Conservation (phyloP, 2,329 filamentous ascomycete species). For the Fusarium gaditjirri region DNA sequence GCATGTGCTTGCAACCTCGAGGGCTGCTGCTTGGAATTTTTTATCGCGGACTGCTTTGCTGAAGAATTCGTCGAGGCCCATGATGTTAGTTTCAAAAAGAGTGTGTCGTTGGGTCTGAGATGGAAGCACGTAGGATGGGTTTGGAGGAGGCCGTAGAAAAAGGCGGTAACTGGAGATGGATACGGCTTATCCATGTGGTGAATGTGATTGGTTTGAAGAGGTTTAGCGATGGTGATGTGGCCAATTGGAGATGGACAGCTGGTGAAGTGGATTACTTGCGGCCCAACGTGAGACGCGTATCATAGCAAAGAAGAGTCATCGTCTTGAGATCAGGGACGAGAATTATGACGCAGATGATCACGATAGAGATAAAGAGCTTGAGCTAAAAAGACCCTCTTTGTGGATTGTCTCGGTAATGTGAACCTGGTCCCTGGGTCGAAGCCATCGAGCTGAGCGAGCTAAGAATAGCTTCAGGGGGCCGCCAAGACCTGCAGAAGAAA, state of each 20-base stretch:
- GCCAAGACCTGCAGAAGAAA: not conserved
- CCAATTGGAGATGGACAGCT: slow-evolving; percentile 26
- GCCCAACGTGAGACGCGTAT: slow-evolving; percentile 26
- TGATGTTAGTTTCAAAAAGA: slow-evolving; percentile 4
- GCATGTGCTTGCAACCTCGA: slow-evolving; percentile 29
- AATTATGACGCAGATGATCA: slow-evolving; percentile 4
- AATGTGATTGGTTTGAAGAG: not conserved
- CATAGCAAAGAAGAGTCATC: slow-evolving; percentile 13
- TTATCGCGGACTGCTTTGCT: slow-evolving; percentile 24
- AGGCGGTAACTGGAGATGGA: slow-evolving; percentile 32
- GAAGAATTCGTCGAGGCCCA: slow-evolving; percentile 28
- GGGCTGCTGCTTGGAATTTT: slow-evolving; percentile 23
- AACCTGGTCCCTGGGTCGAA: not conserved
- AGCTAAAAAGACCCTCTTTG: not conserved
- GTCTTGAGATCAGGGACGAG: not conserved
- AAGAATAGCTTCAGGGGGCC: not conserved
- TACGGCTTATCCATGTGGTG: slow-evolving; percentile 5
- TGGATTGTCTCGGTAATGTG: not conserved
- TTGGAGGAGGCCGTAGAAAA: slow-evolving; percentile 20
- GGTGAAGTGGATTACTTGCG: slow-evolving; percentile 19
- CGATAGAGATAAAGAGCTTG: too few relatives aligned
- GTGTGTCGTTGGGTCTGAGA: not conserved
- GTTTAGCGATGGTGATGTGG: not conserved
- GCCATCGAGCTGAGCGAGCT: not conserved
- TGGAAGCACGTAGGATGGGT: not conserved